phyloP scores from a whole-genome alignment of 2,329 filamentous ascomycete species.

The Talaromyces atroroseus region DNA sequence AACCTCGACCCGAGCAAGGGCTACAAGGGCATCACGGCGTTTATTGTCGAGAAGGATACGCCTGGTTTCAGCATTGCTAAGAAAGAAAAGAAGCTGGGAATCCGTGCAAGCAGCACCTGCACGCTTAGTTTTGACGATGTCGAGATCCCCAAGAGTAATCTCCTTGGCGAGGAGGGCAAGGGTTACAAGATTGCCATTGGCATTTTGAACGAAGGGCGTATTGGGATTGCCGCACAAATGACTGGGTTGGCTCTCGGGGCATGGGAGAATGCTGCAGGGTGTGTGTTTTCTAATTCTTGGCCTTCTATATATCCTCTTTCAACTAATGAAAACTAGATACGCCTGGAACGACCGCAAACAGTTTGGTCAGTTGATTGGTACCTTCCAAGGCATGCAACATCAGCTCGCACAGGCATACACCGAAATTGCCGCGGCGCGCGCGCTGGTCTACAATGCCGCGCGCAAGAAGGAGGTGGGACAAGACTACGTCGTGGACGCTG shows the following conservation, averaged over 20 bases:
- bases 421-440: conserved; percentile 85
- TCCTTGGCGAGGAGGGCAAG: conserved; percentile 81
- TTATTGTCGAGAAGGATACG: conserved; percentile 84
- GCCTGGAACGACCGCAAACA: conserved; percentile 98
- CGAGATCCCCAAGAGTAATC: conserved; percentile 77
- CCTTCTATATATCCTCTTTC: neutral
- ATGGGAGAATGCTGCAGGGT: conserved; percentile 86
- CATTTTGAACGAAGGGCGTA: conserved; percentile 90
- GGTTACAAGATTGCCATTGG: conserved; percentile 98
- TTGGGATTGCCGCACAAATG: conserved; percentile 98
- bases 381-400: conserved; percentile 99
- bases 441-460: conserved; percentile 90
- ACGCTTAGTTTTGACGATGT: conserved; percentile 98
- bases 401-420: conserved; percentile 94
- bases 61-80: conserved; percentile 93
- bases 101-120: conserved; percentile 91
- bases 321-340: conserved; percentile 51
- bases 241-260: conserved; percentile 90
- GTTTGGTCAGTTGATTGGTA: conserved; percentile 86
- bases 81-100: conserved; percentile 99
- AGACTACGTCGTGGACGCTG: conserved; percentile 90
- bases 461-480: conserved; percentile 97
- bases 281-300: conserved; percentile 24
- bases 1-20: conserved; percentile 88
- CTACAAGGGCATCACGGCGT: conserved; percentile 95